Conservation (phyloP, 2,329 filamentous ascomycete species). For the Dothiorella sarmentorum region DNA sequence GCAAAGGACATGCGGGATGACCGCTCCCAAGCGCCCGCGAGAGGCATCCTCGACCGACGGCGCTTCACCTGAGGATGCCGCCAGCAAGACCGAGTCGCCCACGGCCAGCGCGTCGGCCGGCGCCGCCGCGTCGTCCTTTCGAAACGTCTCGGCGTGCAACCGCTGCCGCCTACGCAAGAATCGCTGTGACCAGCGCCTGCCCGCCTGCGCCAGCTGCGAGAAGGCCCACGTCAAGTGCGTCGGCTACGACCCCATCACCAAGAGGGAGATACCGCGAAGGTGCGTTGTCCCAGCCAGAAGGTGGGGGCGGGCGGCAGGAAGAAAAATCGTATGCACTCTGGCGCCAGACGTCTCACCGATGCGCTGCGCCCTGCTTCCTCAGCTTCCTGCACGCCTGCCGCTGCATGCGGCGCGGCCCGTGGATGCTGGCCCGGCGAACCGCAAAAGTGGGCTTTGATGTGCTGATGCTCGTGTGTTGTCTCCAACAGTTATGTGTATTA, state of each 20-base stretch:
- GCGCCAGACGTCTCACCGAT: slow-evolving; percentile 3
- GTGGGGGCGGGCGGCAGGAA: slow-evolving; percentile 14
- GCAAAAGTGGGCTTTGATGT: slow-evolving; percentile 14
- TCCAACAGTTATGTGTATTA: slow-evolving; percentile 80
- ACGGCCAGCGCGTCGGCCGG: slow-evolving; percentile 24
- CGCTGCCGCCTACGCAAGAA: slow-evolving; percentile 90
- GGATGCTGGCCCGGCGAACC: background rate
- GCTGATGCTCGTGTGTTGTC: slow-evolving; percentile 22
- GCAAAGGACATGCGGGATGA: slow-evolving; percentile 30
- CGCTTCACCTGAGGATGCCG: slow-evolving; percentile 18
- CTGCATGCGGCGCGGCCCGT: slow-evolving; percentile 17
- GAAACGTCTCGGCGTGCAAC: slow-evolving; percentile 83
- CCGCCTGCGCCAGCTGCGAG: slow-evolving; percentile 85
- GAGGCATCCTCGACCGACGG: slow-evolving; percentile 36
- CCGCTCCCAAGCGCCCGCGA: slow-evolving; percentile 38
- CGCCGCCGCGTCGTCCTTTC: slow-evolving; percentile 36
- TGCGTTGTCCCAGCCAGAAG: slow-evolving; percentile 28
- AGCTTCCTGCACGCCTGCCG: slow-evolving; percentile 12
- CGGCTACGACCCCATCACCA: slow-evolving; percentile 94
- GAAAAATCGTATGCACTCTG: slow-evolving; percentile 10
- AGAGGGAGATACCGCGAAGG: slow-evolving; percentile 86
- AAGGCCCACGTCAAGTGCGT: slow-evolving; percentile 91
- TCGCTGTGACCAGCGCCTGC: slow-evolving; percentile 87
- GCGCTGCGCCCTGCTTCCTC: slow-evolving; percentile 6
- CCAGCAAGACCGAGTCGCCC: slow-evolving; percentile 31